phyloP scores from a whole-genome alignment of 169 alveolate genomes.

The Cryptosporidium muris region DNA sequence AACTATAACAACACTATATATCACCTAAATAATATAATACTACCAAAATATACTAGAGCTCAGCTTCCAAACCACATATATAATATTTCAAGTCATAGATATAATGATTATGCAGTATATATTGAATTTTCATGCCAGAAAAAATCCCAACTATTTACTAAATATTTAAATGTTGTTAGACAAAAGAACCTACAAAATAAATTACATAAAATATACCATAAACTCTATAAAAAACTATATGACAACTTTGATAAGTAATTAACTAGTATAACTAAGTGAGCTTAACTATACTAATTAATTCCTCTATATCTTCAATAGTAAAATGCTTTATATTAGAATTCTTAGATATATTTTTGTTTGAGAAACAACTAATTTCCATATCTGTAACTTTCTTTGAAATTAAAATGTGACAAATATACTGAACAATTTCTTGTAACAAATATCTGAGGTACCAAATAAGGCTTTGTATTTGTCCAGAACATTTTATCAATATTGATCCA shows the following conservation, averaged over 20 bases:
- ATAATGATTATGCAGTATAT: constrained; percentile 48
- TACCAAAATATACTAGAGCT: constrained; percentile 60
- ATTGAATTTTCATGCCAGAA: constrained; percentile 43
- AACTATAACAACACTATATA: background rate
- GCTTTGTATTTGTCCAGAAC: constrained; percentile 66
- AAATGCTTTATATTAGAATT: background rate
- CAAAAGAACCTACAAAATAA: background rate
- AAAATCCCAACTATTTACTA: constrained; percentile 26
- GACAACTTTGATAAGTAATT: background rate
- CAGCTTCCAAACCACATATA: background rate
- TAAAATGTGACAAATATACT: constrained; percentile 15
- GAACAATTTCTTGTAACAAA: constrained; percentile 31
- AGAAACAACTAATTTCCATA: background rate
- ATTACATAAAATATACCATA: background rate
- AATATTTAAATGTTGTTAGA: constrained; percentile 6
- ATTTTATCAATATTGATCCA: constrained; percentile 33
- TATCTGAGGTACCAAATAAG: constrained; percentile 62
- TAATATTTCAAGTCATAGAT: background rate
- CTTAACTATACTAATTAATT: constrained; percentile 3
- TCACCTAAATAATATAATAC: constrained; percentile 33
- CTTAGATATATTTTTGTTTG: background rate
- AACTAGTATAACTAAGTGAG: background rate
- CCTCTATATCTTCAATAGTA: constrained; percentile 1
- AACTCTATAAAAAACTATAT: background rate
- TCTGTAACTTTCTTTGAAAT: too few species aligned